A percentile compares a stretch with the other conserved stretches of the same genome.
phyloP scores from a whole-genome alignment of 495 filamentous ascomycete species.

The Penicillium simplicissimum region DNA sequence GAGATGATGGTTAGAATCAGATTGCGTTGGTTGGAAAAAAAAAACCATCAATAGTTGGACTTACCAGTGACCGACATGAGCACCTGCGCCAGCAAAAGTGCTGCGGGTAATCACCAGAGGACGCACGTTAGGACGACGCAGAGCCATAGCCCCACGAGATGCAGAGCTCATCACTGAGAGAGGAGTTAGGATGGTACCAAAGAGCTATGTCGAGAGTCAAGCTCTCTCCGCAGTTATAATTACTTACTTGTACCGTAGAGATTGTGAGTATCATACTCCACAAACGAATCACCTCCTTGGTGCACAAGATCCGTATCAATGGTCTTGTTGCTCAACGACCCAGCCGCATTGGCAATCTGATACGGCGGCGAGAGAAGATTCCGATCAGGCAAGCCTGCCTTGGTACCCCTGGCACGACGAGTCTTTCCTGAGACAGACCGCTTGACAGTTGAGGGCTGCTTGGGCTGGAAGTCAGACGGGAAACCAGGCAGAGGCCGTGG shows the following conservation, averaged over 20 bases:
- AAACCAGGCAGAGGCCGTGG: slow-evolving; percentile 71
- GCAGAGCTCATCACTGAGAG: slow-evolving; percentile 69
- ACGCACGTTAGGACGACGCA: slow-evolving; percentile 63
- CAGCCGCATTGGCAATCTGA: slow-evolving; percentile 70
- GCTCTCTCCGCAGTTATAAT: background rate
- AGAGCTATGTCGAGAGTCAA: background rate
- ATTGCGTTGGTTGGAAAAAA: background rate
- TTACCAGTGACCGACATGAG: slow-evolving; percentile 77
- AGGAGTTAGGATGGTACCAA: background rate
- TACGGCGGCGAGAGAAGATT: slow-evolving; percentile 74
- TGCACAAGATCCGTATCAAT: slow-evolving; percentile 75
- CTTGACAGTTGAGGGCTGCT: slow-evolving; percentile 17
- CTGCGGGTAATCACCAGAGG: slow-evolving; percentile 82
- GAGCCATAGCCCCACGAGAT: slow-evolving; percentile 66
- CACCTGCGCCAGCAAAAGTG: slow-evolving; percentile 80
- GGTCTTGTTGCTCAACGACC: slow-evolving; percentile 70
- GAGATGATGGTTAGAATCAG: background rate
- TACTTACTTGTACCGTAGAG: slow-evolving; percentile 71
- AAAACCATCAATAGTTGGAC: background rate
- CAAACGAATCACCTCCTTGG: slow-evolving; percentile 57
- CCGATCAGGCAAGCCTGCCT: slow-evolving; percentile 59
- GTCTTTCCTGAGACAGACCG: slow-evolving; percentile 9
- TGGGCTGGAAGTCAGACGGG: slow-evolving; percentile 68
- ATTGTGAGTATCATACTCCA: slow-evolving; percentile 83
- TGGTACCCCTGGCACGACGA: slow-evolving; percentile 23